Evolutionary conservation across 1,284 basidiomycete genomes (phyloP).

Genomic region (Leccinum subfulvum): DNA sequence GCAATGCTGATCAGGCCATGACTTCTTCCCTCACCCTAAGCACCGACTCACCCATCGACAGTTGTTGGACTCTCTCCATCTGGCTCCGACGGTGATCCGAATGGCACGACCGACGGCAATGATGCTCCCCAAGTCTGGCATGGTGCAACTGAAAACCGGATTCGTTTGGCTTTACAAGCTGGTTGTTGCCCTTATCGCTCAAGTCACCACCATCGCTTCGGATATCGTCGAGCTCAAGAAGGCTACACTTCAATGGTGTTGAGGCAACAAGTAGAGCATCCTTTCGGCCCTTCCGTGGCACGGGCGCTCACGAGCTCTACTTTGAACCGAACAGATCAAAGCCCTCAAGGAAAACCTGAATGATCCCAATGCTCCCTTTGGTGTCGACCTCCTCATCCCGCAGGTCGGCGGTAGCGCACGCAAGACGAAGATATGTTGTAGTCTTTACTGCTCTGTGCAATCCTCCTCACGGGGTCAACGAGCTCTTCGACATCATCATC

Average conservation of each 20-base stretch:
- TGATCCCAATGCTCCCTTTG: conserved; percentile 76
- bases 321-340: conserved; percentile 52
- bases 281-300: background rate
- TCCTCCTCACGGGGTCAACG: conserved; percentile 53
- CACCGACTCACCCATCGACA: background rate
- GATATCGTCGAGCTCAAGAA: conserved; percentile 21
- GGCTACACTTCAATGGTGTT: conserved; percentile 72
- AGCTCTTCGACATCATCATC: conserved; percentile 83
- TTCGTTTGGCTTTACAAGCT: conserved; percentile 13
- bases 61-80: background rate
- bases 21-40: background rate
- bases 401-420: conserved; percentile 79
- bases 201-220: conserved; percentile 9
- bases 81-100: background rate
- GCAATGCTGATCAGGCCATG: background rate
- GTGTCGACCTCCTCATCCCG: conserved; percentile 83
- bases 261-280: conserved; percentile 55
- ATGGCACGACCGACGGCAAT: background rate
- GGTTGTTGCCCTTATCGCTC: conserved; percentile 9
- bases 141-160: conserved; percentile 7
- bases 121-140: background rate
- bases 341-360: conserved; percentile 69
- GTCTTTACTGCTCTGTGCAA: background rate
- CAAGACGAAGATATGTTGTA: conserved; percentile 73
- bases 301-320: background rate